Percentiles rank a stretch among this genome's conserved stretches.
These are phyloP conservation scores for Boletales sp. DNA, from an alignment of 768 basidiomycete genomes.

Conservation along the genomic window DNA sequence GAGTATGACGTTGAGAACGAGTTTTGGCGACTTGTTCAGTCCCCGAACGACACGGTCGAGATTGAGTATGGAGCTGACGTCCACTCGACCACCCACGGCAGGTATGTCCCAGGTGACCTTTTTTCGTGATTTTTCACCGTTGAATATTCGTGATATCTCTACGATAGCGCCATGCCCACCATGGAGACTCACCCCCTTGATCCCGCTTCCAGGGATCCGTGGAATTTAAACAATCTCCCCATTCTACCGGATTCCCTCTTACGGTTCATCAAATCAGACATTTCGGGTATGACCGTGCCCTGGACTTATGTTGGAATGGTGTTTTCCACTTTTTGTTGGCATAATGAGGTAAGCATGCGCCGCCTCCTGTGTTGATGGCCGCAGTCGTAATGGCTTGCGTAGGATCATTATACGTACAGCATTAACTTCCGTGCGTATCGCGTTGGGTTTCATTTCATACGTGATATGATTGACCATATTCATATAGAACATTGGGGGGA, in stretches of 20 bases:
- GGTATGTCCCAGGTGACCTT: conserved; percentile 47
- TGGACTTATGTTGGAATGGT: conserved; percentile 99
- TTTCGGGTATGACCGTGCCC: conserved; percentile 98
- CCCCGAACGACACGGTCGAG: conserved; percentile 86
- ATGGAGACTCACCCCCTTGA: conserved; percentile 90
- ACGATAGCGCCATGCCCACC: conserved; percentile 85
- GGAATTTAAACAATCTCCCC: conserved; percentile 98
- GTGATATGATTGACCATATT: conserved; percentile 24
- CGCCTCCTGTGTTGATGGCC: conserved; percentile 13
- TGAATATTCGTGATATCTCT: conserved; percentile 16
- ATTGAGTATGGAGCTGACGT: conserved; percentile 99
- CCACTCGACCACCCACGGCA: conserved; percentile 95
- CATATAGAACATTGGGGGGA: conserved; percentile 94
- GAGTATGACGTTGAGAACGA: conserved; percentile 93
- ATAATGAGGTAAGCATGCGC: conserved; percentile 74
- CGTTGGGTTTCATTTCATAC: conserved; percentile 13
- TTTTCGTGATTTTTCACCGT: conserved; percentile 24
- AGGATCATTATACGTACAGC: conserved; percentile 98
- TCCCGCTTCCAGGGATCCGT: conserved; percentile 83
- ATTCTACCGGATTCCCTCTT: conserved; percentile 90
- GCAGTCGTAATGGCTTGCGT: conserved; percentile 21
- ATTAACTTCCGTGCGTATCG: conserved; percentile 79
- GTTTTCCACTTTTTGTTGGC: conserved; percentile 99
- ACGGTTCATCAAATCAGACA: conserved; percentile 97
- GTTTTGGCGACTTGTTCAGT: conserved; percentile 96